Percentiles rank a stretch among this genome's conserved stretches.
phyloP scores from a whole-genome alignment of 495 filamentous ascomycete species.

The Aspergillus kassunensis region DNA sequence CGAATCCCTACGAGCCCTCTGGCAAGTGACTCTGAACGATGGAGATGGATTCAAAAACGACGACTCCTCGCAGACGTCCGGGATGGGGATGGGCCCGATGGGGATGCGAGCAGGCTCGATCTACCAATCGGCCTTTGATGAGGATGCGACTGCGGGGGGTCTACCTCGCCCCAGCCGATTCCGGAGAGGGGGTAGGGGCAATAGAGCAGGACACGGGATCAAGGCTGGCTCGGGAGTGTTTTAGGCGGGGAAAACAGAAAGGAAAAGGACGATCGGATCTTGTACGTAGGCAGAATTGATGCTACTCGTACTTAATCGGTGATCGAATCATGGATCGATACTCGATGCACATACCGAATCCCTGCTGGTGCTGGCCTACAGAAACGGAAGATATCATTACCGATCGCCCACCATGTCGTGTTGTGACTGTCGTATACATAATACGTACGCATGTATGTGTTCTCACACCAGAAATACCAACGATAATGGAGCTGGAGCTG shows the following conservation, averaged over 20 bases:
- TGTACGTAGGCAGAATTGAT: slow-evolving; percentile 4
- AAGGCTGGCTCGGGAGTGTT: slow-evolving; percentile 15
- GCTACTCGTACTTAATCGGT: slow-evolving; percentile 1
- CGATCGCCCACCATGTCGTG: not conserved
- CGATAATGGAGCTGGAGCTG: not conserved
- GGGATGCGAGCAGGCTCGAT: slow-evolving; percentile 20
- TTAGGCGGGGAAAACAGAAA: not conserved
- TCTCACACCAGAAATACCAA: slow-evolving; percentile 1
- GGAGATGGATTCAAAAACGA: slow-evolving; percentile 64
- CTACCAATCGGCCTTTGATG: slow-evolving; percentile 32
- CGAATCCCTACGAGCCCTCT: slow-evolving; percentile 61
- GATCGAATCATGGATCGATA: slow-evolving; percentile 2
- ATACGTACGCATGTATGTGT: not conserved
- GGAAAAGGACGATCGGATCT: not conserved
- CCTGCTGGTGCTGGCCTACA: not conserved
- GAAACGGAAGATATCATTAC: not conserved
- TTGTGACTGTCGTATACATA: not conserved
- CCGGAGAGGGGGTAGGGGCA: slow-evolving; percentile 25
- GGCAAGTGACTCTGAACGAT: slow-evolving; percentile 61
- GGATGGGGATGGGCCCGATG: not conserved
- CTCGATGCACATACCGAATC: not conserved
- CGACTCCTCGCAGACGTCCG: slow-evolving; percentile 26
- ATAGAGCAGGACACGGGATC: slow-evolving; percentile 16
- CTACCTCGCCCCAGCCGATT: slow-evolving; percentile 22
- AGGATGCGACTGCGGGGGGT: slow-evolving; percentile 26